phyloP scores from a whole-genome alignment of 2,329 filamentous ascomycete species.

The Trichophyton mentagrophytes region DNA sequence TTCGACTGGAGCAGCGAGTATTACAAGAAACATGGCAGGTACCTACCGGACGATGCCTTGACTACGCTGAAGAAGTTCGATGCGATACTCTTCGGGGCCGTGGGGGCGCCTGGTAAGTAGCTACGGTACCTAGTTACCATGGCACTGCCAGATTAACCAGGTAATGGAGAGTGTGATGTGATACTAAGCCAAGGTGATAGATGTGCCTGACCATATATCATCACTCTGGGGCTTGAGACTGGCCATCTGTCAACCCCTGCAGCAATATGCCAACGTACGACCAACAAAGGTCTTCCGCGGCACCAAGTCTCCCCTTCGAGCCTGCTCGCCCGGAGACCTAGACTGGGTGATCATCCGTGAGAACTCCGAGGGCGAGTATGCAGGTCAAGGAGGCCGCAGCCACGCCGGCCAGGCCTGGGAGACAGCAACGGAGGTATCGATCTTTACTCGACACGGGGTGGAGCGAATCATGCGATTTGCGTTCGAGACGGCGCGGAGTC shows the following conservation, averaged over 20 bases:
- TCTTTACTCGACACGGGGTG: slow-evolving; percentile 42
- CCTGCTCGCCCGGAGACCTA: slow-evolving; percentile 36
- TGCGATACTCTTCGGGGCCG: slow-evolving; percentile 47
- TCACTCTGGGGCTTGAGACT: slow-evolving; percentile 45
- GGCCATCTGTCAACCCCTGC: slow-evolving; percentile 43
- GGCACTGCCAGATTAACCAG: no score
- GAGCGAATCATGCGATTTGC: slow-evolving; percentile 42
- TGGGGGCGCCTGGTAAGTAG: slow-evolving; percentile 42
- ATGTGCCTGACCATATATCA: slow-evolving; percentile 46
- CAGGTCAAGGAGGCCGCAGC: slow-evolving; percentile 42
- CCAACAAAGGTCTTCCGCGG: slow-evolving; percentile 42
- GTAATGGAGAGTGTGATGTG: neutral
- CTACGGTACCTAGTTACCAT: neutral
- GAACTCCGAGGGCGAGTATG: slow-evolving; percentile 45
- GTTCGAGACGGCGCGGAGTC: slow-evolving; percentile 38
- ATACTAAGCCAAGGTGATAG: slow-evolving; percentile 16
- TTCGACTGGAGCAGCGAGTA: slow-evolving; percentile 39
- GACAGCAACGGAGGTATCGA: slow-evolving; percentile 40
- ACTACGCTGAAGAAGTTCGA: slow-evolving; percentile 40
- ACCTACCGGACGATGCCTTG: slow-evolving; percentile 41
- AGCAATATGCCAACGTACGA: slow-evolving; percentile 46
- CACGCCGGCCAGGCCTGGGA: slow-evolving; percentile 42
- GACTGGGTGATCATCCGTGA: slow-evolving; percentile 46
- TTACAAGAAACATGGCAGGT: slow-evolving; percentile 41
- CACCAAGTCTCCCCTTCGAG: slow-evolving; percentile 38